phyloP scores from a whole-genome alignment of 192 early-diverging fungal genomes.

The Coemansia sp. region DNA sequence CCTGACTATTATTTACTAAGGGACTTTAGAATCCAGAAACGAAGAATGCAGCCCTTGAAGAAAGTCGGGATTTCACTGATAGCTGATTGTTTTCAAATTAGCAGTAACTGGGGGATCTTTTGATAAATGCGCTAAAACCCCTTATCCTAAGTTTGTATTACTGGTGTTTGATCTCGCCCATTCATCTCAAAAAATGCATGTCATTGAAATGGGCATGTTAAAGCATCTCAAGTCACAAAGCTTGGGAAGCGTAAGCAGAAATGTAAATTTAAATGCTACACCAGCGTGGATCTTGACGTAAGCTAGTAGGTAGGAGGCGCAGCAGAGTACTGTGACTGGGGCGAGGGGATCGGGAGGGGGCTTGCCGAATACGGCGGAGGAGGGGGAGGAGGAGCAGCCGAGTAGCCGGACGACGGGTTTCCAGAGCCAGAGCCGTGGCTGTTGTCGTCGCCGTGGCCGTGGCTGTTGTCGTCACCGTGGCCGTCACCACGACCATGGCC shows the following conservation, averaged over 20 bases:
- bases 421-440: not conserved
- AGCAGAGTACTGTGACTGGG: not conserved
- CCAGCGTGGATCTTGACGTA: not conserved
- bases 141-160: no score
- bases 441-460: constrained; percentile 1
- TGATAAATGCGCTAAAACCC: no score
- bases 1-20: no score
- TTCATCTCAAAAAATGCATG: not conserved
- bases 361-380: not conserved
- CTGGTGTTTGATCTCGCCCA: no score
- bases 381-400: not conserved
- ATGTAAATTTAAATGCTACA: not conserved
- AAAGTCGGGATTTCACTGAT: no score
- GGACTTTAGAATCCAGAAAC: no score
- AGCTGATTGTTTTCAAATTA: no score
- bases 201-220: not conserved
- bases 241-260: not conserved
- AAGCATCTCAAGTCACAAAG: not conserved
- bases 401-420: not conserved
- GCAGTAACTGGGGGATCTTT: no score
- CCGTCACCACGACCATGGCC: not conserved
- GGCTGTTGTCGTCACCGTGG: not conserved
- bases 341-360: not conserved
- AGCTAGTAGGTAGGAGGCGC: not conserved
- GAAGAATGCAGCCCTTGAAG: no score